These are phyloP conservation scores for Aurinia saxatilis DNA, from an alignment of 345 rosid species.

Conservation along the genomic window DNA sequence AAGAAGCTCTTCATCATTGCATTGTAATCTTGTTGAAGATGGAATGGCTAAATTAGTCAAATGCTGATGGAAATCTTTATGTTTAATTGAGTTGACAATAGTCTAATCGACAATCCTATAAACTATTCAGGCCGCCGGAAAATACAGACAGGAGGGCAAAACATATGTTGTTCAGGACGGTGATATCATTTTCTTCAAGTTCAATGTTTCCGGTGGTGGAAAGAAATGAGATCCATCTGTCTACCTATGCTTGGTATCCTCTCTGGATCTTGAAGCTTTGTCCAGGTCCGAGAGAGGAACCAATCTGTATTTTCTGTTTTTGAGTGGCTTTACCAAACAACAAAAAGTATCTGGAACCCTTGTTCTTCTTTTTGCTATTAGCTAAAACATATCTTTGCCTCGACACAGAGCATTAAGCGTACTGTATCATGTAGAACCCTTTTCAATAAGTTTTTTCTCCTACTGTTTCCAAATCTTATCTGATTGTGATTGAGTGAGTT, in stretches of 20 bases:
- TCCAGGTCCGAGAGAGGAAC: conserved; percentile 12
- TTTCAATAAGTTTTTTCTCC: conserved; percentile 13
- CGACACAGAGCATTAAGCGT: conserved; percentile 8
- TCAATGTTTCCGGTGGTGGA: conserved; percentile 94
- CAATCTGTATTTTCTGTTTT: conserved; percentile 14
- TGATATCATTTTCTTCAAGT: conserved; percentile 92
- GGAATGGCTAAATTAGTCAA: background rate
- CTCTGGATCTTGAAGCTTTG: conserved; percentile 13
- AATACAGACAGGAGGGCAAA: conserved; percentile 92
- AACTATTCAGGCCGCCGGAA: conserved; percentile 71
- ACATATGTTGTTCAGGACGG: conserved; percentile 93
- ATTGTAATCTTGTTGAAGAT: background rate
- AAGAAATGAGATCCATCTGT: conserved; percentile 57
- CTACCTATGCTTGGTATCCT: conserved; percentile 10
- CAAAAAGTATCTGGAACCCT: conserved; percentile 5
- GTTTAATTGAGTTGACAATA: background rate
- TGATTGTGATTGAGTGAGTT: background rate
- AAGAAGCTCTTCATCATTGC: background rate
- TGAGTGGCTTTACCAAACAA: conserved; percentile 2
- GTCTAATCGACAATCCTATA: background rate
- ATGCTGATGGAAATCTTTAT: background rate
- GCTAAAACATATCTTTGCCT: conserved; percentile 19
- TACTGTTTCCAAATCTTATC: background rate
- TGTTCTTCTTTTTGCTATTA: conserved; percentile 9
- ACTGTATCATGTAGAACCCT: background rate